Base-by-base conservation (phyloP, 805 yeast species). In the Nakazawaea ernobii region DNA sequence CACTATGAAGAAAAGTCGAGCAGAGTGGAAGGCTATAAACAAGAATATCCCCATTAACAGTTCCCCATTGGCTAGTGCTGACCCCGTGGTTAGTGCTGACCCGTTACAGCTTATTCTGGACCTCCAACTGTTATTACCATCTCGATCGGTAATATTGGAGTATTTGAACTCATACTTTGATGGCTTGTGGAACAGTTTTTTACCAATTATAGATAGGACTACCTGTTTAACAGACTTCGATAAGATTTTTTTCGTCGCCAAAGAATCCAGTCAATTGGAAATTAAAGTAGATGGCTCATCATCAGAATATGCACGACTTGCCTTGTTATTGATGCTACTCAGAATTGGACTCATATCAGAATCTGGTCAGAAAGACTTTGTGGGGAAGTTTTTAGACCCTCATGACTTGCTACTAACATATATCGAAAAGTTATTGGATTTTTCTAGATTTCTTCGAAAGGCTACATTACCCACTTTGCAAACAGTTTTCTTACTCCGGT, bases 201-300 rank as follows among this genome's bases (percentile, higher is more conserved):
- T 69, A 1, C 73, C 74, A 2, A 67, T 62, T 6, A 68, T 65
- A 0, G 71, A 66, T 6, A 67, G 45, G 1, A 70, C 64, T 1
- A 72, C 69, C 35, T 66, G 38, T 20, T 3, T 38, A 14, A 6
- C 8, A 24, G 9, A 39, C 8, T 45, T 45, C 28, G n/a, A 39
- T 8, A 6, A n/a, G n/a, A 38, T 45, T 2, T 38, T 32, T 27
- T n/a, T n/a, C n/a, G 29, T 29, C 15, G 3, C 33, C 8, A n/a
- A 17, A 3, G 14, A 13, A 9, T 24, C 8, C 7, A 39, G 33
- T 9, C 30, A n/a, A 6, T 10, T 39, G 6, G 29, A 9, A 5
- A 39, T 45, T 3, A 20, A 3, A 3, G 6, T 32, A 3, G 32
- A 24, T 14, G 17, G 26, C 2, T 6, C 26, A 6, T 6, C 20